These are phyloP conservation scores for Physcomitrellopsis africana DNA, from an alignment of 225 moss, liverwort and hornwort genomes.

Conservation along the genomic window DNA sequence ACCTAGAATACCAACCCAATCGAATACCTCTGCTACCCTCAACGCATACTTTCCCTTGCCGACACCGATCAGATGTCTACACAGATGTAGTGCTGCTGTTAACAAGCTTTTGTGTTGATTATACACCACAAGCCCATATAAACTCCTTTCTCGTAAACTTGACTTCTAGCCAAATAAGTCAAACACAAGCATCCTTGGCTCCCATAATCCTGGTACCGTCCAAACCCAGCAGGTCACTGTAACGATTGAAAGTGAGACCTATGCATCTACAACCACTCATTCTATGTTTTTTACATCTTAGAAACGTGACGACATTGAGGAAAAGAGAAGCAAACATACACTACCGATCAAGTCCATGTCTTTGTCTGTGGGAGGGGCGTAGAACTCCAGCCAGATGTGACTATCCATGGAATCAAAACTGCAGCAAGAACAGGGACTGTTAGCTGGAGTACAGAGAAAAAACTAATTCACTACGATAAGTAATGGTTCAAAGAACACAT, in stretches of 20 bases:
- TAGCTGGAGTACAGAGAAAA: slow-evolving; percentile 7
- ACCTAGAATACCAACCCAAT: slow-evolving; percentile 10
- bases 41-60: neutral
- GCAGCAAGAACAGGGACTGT: slow-evolving; percentile 21
- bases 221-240: slow-evolving; percentile 16
- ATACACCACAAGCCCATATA: neutral
- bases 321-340: slow-evolving; percentile 49
- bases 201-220: neutral
- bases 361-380: slow-evolving; percentile 78
- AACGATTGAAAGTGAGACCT: slow-evolving; percentile 3
- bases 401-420: slow-evolving; percentile 83
- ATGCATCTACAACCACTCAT: neutral
- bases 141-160: neutral
- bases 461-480: neutral
- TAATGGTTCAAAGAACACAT: neutral
- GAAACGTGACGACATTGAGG: slow-evolving; percentile 13
- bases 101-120: neutral
- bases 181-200: neutral
- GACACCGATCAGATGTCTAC: neutral
- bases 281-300: neutral
- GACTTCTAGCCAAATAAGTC: neutral
- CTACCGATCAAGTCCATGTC: slow-evolving; percentile 83
- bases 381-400: slow-evolving; percentile 91
- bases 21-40: slow-evolving; percentile 16
- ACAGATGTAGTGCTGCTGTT: neutral